These are phyloP conservation scores for Leptographium galeiforme DNA, from an alignment of 2,329 filamentous ascomycete genomes.

Conservation along the genomic window DNA sequence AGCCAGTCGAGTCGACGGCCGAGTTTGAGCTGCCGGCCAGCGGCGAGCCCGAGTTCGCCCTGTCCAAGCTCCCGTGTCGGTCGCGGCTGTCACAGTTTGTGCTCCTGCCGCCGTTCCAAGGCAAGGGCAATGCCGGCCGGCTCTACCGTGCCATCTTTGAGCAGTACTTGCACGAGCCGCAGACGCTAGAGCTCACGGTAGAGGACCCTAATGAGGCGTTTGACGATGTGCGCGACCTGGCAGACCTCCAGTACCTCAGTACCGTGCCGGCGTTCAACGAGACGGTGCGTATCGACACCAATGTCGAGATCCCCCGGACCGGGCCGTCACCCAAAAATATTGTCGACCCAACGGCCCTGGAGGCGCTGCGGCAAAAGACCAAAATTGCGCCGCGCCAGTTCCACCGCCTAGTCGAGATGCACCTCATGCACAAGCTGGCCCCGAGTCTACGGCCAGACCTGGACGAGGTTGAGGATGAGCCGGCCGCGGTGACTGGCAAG, in stretches of 20 bases:
- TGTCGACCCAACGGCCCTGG: conserved; percentile 41
- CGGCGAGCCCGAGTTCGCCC: conserved; percentile 17
- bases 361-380: conserved; percentile 41
- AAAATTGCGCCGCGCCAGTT: conserved; percentile 75
- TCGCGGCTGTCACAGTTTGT: conserved; percentile 88
- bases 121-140: conserved; percentile 61
- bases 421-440: conserved; percentile 50
- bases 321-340: conserved; percentile 37
- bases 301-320: conserved; percentile 32
- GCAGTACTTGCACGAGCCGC: conserved; percentile 50
- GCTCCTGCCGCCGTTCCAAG: conserved; percentile 77
- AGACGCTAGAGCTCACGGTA: conserved; percentile 73
- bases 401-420: conserved; percentile 60
- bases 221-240: conserved; percentile 64
- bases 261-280: conserved; percentile 40
- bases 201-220: conserved; percentile 88
- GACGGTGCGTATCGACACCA: conserved; percentile 39
- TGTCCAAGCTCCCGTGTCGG: conserved; percentile 56
- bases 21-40: conserved; percentile 23
- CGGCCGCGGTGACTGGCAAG: background rate
- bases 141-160: conserved; percentile 73
- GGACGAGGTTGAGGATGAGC: conserved; percentile 21
- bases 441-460: conserved; percentile 40
- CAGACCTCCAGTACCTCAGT: conserved; percentile 55
- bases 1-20: background rate